A percentile compares a stretch with the other conserved stretches of the same genome.
phyloP scores from a whole-genome alignment of 371 early-diverging fungal genomes.

The Rhizomucor miehei region DNA sequence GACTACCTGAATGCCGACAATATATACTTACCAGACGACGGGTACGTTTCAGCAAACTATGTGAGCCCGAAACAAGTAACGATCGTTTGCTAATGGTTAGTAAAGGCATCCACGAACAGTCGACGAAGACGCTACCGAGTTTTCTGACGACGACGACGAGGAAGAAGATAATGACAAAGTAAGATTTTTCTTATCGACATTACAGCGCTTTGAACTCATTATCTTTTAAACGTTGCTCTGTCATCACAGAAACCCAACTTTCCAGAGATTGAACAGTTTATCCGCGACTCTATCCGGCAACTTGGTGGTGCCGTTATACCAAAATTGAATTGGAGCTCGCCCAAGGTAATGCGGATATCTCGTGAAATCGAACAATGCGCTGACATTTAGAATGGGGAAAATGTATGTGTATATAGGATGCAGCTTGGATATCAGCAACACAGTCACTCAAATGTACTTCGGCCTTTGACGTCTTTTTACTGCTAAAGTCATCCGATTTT shows the following conservation, averaged over 20 bases:
- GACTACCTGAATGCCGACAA: constrained; percentile 84
- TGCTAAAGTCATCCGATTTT: constrained; percentile 91
- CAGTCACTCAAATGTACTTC: constrained; percentile 76
- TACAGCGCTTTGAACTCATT: no score
- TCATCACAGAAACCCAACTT: constrained; percentile 45
- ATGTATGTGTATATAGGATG: constrained; percentile 62
- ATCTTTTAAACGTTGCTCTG: no score
- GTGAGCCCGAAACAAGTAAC: neutral
- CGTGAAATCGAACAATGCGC: neutral
- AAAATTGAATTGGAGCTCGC: constrained; percentile 93
- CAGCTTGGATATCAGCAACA: constrained; percentile 84
- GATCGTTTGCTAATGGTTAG: neutral
- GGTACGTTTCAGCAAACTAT: constrained; percentile 28
- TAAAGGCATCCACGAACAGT: constrained; percentile 40
- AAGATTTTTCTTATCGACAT: neutral
- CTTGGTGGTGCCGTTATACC: constrained; percentile 88
- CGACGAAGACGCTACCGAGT: constrained; percentile 31
- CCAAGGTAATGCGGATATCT: constrained; percentile 51
- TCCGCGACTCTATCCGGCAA: constrained; percentile 63
- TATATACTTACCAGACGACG: constrained; percentile 73
- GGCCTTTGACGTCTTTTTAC: constrained; percentile 75
- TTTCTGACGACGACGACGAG: constrained; percentile 48
- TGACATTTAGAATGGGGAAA: constrained; percentile 1
- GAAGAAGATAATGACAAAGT: constrained; percentile 11
- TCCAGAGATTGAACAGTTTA: constrained; percentile 58